Percentiles rank a stretch among this genome's conserved stretches.
Evolutionary conservation across 306 rosid genomes (phyloP).

Genomic region (Prosopis cineraria): DNA sequence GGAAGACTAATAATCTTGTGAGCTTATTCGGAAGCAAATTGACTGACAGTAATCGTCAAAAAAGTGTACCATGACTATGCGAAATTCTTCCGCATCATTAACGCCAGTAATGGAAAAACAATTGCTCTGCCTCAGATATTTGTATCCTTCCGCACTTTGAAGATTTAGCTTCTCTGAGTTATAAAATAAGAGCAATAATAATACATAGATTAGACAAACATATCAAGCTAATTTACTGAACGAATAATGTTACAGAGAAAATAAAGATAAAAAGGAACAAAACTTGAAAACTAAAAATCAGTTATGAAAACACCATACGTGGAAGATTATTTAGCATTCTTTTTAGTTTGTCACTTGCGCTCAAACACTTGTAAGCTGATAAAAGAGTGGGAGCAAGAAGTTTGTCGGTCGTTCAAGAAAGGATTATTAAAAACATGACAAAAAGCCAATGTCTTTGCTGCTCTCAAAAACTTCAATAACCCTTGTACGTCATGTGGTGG

Average conservation of each 20-base stretch:
- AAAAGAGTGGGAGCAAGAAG: neutral
- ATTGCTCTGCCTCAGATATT: conserved; percentile 85
- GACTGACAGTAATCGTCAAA: conserved; percentile 19
- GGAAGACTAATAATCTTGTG: neutral
- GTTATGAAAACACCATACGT: neutral
- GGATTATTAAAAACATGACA: neutral
- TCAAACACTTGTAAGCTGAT: neutral
- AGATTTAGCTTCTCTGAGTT: conserved; percentile 79
- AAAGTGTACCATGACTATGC: conserved; percentile 66
- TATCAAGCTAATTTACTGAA: conserved; percentile 5
- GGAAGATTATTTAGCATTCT: neutral
- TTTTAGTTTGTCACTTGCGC: neutral
- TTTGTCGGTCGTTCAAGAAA: neutral
- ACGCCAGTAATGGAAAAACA: conserved; percentile 81
- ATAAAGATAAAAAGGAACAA: conserved; percentile 2
- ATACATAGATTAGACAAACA: conserved; percentile 22
- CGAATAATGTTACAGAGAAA: conserved; percentile 2
- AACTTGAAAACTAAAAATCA: neutral
- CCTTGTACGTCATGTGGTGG: neutral
- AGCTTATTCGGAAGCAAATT: conserved; percentile 25
- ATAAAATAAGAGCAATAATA: conserved; percentile 35
- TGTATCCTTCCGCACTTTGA: conserved; percentile 71
- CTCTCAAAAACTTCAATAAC: neutral
- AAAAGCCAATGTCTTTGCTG: neutral
- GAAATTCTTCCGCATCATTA: conserved; percentile 89